phyloP scores from a whole-genome alignment of 2,329 filamentous ascomycete species.

The Colletotrichum horii region DNA sequence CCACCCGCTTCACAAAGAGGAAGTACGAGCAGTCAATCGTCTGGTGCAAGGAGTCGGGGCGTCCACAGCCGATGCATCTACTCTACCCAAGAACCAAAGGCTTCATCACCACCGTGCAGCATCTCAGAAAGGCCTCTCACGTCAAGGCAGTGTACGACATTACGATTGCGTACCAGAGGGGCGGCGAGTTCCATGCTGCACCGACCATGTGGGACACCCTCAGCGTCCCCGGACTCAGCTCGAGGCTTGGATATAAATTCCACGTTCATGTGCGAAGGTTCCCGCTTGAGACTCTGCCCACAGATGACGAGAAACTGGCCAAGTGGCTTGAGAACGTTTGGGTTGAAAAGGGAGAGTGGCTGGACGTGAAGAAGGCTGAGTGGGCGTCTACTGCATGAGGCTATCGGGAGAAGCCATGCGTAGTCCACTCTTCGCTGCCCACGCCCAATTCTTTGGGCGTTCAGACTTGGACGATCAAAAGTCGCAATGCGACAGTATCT shows the following conservation, averaged over 20 bases:
- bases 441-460: neutral
- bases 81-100: conserved; percentile 66
- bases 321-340: conserved; percentile 59
- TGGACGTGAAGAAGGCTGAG: conserved; percentile 48
- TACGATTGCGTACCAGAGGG: conserved; percentile 57
- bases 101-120: conserved; percentile 64
- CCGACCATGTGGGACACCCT: conserved; percentile 61
- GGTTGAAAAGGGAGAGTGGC: conserved; percentile 58
- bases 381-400: conserved; percentile 33
- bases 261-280: conserved; percentile 56
- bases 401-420: neutral
- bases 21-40: conserved; percentile 56
- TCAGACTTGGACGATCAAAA: too few species aligned
- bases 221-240: conserved; percentile 43
- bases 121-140: conserved; percentile 55
- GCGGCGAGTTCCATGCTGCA: conserved; percentile 46
- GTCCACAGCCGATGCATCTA: conserved; percentile 59
- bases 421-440: neutral
- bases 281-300: conserved; percentile 51
- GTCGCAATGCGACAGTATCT: neutral
- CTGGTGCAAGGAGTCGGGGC: conserved; percentile 57
- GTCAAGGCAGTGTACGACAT: conserved; percentile 61
- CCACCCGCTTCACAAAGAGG: conserved; percentile 60
- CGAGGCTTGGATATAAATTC: conserved; percentile 47
- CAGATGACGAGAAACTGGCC: conserved; percentile 51